Evolutionary conservation across 441 rosid species (phyloP).

Genomic region (Kokia cookei): DNA sequence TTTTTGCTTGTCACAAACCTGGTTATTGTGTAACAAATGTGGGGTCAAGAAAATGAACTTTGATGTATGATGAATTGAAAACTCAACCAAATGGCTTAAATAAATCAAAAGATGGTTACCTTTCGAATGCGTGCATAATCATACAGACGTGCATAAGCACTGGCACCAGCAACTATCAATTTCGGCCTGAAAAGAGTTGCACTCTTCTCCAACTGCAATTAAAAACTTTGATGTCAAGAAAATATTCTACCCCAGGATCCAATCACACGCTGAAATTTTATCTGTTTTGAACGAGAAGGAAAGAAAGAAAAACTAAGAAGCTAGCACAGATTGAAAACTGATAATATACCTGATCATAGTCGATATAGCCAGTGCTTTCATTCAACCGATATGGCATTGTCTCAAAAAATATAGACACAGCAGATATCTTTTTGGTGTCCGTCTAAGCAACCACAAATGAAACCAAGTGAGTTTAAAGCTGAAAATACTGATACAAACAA

Average conservation of each 20-base stretch:
- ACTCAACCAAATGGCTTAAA: slow-evolving; percentile 1
- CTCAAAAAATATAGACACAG: slow-evolving; percentile 93
- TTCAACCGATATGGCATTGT: slow-evolving; percentile 92
- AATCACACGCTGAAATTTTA: neutral
- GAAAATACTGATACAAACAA: neutral
- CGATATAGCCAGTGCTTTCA: slow-evolving; percentile 87
- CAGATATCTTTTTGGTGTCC: slow-evolving; percentile 95
- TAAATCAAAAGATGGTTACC: slow-evolving; percentile 32
- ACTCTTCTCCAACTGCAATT: slow-evolving; percentile 84
- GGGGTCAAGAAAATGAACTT: neutral
- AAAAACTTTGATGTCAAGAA: slow-evolving; percentile 3
- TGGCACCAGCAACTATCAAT: slow-evolving; percentile 96
- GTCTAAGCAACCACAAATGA: slow-evolving; percentile 46
- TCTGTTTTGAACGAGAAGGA: neutral
- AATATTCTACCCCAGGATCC: neutral
- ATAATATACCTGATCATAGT: slow-evolving; percentile 78
- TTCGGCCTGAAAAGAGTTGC: slow-evolving; percentile 92
- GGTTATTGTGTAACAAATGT: slow-evolving; percentile 15
- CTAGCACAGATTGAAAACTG: neutral
- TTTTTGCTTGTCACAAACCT: slow-evolving; percentile 97
- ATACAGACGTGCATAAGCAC: slow-evolving; percentile 95
- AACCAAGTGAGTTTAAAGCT: neutral
- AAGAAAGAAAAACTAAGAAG: neutral
- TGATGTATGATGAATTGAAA: neutral
- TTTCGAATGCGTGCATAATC: slow-evolving; percentile 89